Percentiles rank a stretch among this genome's conserved stretches.
These are phyloP conservation scores for Sporothrix phasma DNA, from an alignment of 2,329 filamentous ascomycete genomes.

Conservation along the genomic window DNA sequence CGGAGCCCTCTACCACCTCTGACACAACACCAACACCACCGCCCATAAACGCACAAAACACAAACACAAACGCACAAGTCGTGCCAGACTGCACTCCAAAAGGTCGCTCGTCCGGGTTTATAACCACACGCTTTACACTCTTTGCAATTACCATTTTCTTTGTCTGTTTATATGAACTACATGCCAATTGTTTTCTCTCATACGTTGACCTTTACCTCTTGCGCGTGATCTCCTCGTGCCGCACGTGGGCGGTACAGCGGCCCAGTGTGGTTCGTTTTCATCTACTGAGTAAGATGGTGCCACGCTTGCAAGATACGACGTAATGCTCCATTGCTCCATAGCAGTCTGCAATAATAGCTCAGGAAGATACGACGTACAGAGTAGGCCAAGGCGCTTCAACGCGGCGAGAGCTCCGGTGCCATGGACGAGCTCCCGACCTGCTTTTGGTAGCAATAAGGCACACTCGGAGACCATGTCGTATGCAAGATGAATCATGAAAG, in stretches of 20 bases:
- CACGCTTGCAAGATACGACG: background rate
- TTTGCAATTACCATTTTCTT: constrained; percentile 7
- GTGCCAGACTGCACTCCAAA: background rate
- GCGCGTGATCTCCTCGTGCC: background rate
- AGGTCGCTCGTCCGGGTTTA: background rate
- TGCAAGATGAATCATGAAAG: no score
- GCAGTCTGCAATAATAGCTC: background rate
- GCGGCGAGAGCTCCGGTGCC: background rate
- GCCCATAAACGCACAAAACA: background rate
- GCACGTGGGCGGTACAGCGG: background rate
- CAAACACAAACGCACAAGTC: background rate
- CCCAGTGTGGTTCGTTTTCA: background rate
- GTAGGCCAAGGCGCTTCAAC: background rate
- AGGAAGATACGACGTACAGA: no score
- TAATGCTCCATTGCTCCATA: background rate
- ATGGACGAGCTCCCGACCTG: no score
- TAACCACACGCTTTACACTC: background rate
- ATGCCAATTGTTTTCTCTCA: background rate
- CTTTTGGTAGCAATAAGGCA: no score
- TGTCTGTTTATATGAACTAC: background rate
- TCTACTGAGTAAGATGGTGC: background rate
- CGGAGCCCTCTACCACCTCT: background rate
- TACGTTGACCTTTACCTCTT: background rate
- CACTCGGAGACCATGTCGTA: no score
- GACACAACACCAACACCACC: background rate